Conservation (phyloP, 352 stramenopile genomes). For the Phytophthora sp. region DNA sequence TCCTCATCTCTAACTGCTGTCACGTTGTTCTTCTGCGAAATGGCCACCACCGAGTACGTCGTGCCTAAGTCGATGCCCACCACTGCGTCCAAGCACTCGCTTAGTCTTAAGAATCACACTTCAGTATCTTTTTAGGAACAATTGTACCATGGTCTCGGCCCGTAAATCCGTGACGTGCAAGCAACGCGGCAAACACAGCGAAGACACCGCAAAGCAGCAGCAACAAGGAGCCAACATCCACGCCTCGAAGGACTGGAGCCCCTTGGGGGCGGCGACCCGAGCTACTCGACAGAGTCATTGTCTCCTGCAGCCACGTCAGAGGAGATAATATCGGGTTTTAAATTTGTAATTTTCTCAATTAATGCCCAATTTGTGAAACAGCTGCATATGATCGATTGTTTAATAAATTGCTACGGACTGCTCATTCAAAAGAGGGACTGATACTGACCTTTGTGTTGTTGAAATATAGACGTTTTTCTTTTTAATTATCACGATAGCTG, state of each 20-base stretch:
- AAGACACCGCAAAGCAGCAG: slow-evolving; percentile 48
- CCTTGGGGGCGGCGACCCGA: not conserved
- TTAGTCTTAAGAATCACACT: too few relatives aligned
- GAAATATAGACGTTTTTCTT: too few relatives aligned
- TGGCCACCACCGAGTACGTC: slow-evolving; percentile 81
- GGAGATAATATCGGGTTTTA: not conserved
- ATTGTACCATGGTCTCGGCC: slow-evolving; percentile 58
- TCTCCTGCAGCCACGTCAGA: slow-evolving; percentile 30
- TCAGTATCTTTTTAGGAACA: not conserved
- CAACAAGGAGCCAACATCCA: slow-evolving; percentile 48
- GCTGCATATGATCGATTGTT: not conserved
- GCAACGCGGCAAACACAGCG: slow-evolving; percentile 50
- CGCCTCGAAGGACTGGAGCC: not conserved
- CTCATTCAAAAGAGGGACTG: too few relatives aligned
- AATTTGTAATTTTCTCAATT: not conserved
- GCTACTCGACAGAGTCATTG: slow-evolving; percentile 1
- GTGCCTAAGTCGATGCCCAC: slow-evolving; percentile 79
- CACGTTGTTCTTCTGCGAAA: slow-evolving; percentile 67
- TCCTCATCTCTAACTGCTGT: slow-evolving; percentile 62
- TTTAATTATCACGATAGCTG: too few relatives aligned
- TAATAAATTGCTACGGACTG: too few relatives aligned
- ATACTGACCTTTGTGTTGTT: too few relatives aligned
- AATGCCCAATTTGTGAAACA: too few relatives aligned
- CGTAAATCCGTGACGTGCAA: slow-evolving; percentile 63
- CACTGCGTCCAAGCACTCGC: slow-evolving; percentile 24